Evolutionary conservation across 129 eudicot species (phyloP), one percentile per base, ranked within the genome.

Genomic region (Flaveria bidentis): DNA sequence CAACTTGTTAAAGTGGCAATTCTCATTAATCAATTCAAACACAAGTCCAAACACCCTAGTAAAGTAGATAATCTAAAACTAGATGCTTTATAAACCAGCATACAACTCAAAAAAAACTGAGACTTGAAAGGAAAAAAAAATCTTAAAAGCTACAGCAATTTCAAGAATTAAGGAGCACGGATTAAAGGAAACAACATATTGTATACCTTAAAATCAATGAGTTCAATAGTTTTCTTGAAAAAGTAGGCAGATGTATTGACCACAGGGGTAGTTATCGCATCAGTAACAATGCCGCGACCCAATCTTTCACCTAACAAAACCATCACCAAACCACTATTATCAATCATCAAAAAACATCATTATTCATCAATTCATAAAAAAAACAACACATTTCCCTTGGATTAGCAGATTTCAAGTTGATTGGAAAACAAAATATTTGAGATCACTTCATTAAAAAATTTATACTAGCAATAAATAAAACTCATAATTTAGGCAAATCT

Each of bases 221-320:
- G 96, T 22, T 92, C 98, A 25, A 87, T 73, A 53, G 94, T 90
- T 70, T 85, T 92, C 69, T 92, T 90, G 76, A 92, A 92, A 84
- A 92, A 92, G 69, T 92, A 90, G 45, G 98, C 98, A 83, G 98
- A 84, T 50, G 98, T 92, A 52, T 90, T 90, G 57, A 90, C 88
- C 30, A 92, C 92, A 10, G 98, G 98, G 14, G 98, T 92, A 81
- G 98, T 90, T 76, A 92, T 88, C 20, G 98, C 98, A 90, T 92
- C 96, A 63, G 87, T 84, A 74, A 79, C 92, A 82, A 88, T 84
- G 26, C 88, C 84, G 41, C 98, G 89, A 57, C 98, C 98, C 80
- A 88, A 72, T 81, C 96, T 92, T 83, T 92, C 98, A 84, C 98
- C 96, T 92, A 86, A 8, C 4, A 76, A 20, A 77, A 60, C 16